phyloP scores from a whole-genome alignment of 768 basidiomycete species.

The Cystofilobasidium macerans region DNA sequence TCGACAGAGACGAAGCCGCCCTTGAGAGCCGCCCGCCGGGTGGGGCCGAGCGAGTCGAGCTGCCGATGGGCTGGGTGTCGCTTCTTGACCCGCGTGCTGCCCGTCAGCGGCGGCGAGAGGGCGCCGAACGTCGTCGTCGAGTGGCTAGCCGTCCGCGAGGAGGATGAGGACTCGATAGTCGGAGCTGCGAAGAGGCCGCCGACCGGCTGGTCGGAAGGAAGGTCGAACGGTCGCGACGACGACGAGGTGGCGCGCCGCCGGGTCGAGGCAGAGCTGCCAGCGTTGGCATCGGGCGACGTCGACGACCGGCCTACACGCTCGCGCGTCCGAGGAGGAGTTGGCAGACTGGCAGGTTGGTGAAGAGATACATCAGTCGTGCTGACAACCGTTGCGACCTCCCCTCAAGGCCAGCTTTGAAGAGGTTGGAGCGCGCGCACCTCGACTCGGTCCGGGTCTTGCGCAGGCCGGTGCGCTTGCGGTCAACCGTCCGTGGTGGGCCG shows the following conservation, averaged over 20 bases:
- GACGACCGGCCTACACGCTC: conserved; percentile 1
- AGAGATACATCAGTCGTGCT: not conserved
- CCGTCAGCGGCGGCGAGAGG: conserved; percentile 4
- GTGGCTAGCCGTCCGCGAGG: not conserved
- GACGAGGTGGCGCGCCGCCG: conserved; percentile 2
- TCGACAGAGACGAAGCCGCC: conserved; percentile 6
- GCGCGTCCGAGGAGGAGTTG: conserved; percentile 17
- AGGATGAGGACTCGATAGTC: not conserved
- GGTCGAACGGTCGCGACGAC: conserved; percentile 2
- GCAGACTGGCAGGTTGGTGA: not conserved
- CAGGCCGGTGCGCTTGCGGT: conserved; percentile 4
- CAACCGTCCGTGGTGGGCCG: not conserved
- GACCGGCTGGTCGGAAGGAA: not conserved
- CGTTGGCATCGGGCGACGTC: not conserved
- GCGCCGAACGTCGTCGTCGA: not conserved
- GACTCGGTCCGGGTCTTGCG: conserved; percentile 17
- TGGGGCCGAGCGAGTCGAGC: conserved; percentile 16
- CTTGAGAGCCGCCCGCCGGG: conserved; percentile 10
- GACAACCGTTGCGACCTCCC: not conserved
- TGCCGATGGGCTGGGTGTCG: conserved; percentile 3
- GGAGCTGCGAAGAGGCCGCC: conserved; percentile 9
- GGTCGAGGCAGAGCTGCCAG: not conserved
- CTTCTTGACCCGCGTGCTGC: not conserved
- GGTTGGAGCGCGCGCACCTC: conserved; percentile 3
- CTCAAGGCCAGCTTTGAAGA: no score